A percentile compares a stretch with the other conserved stretches of the same genome.
Conservation (phyloP, 2,329 filamentous ascomycete species). For the Microsporum canis region DNA sequence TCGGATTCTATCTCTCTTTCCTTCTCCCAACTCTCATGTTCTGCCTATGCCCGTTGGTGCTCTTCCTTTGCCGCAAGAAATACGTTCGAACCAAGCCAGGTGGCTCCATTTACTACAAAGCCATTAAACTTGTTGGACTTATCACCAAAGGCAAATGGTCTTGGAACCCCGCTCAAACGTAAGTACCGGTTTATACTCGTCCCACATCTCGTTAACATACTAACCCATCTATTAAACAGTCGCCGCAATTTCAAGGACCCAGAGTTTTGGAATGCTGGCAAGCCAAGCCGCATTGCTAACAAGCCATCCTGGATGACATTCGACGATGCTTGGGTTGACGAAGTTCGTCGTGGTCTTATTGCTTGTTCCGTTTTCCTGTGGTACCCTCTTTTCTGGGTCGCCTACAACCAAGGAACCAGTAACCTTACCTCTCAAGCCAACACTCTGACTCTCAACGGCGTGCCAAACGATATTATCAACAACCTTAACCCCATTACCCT, state of each 20-base stretch:
- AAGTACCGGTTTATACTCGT: conserved; percentile 16
- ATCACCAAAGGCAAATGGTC: conserved; percentile 55
- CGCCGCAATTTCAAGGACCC: conserved; percentile 42
- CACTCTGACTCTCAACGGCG: conserved; percentile 42
- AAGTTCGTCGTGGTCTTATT: conserved; percentile 57
- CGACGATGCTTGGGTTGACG: conserved; percentile 72
- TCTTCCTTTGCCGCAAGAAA: conserved; percentile 48
- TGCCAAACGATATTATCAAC: conserved; percentile 46
- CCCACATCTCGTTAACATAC: background rate
- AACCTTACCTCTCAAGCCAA: conserved; percentile 46
- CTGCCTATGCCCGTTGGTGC: conserved; percentile 49
- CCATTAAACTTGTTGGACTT: conserved; percentile 48
- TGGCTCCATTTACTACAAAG: conserved; percentile 60
- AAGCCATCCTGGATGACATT: conserved; percentile 68
- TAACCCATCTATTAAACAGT: conserved; percentile 3
- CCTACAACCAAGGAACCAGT: conserved; percentile 45
- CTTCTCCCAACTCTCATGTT: conserved; percentile 57
- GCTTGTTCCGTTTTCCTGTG: conserved; percentile 59
- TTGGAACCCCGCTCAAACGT: conserved; percentile 49
- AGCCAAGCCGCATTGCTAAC: conserved; percentile 51
- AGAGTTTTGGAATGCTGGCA: conserved; percentile 55
- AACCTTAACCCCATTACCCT: conserved; percentile 45
- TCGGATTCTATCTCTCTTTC: conserved; percentile 64
- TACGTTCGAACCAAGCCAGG: conserved; percentile 56
- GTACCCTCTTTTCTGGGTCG: conserved; percentile 42